phyloP scores from a whole-genome alignment of 306 rosid genomes.

The Trichosanthes truncata region DNA sequence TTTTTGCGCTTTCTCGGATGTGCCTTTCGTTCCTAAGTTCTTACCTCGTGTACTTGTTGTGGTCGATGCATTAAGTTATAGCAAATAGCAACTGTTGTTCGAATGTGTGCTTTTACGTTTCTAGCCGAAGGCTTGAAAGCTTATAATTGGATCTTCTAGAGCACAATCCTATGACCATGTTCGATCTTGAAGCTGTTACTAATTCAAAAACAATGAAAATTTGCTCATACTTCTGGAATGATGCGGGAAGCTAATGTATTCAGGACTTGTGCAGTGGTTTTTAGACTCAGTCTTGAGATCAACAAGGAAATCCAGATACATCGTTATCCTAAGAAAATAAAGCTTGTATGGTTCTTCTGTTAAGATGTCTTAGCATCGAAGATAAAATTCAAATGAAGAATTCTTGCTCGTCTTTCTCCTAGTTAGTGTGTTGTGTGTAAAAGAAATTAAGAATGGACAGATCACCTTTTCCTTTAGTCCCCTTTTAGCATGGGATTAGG shows the following conservation, averaged over 20 bases:
- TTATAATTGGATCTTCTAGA: not conserved
- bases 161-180: not conserved
- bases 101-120: not conserved
- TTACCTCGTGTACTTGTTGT: not conserved
- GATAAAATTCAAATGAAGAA: not conserved
- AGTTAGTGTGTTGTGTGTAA: not conserved
- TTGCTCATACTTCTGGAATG: not conserved
- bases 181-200: not conserved
- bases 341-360: not conserved
- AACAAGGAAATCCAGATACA: not conserved
- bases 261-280: not conserved
- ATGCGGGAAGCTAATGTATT: not conserved
- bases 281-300: not conserved
- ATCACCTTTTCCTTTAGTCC: not conserved
- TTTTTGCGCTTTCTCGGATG: not conserved
- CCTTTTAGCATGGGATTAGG: not conserved
- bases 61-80: not conserved
- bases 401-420: not conserved
- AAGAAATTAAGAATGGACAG: not conserved
- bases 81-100: not conserved
- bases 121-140: not conserved
- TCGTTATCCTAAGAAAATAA: not conserved
- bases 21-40: not conserved
- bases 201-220: not conserved
- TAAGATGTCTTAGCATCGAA: not conserved